Evolutionary conservation across 176 grass and related monocot genomes (phyloP), one percentile per base, ranked within the genome.

Genomic region (Aechmea fasciata): DNA sequence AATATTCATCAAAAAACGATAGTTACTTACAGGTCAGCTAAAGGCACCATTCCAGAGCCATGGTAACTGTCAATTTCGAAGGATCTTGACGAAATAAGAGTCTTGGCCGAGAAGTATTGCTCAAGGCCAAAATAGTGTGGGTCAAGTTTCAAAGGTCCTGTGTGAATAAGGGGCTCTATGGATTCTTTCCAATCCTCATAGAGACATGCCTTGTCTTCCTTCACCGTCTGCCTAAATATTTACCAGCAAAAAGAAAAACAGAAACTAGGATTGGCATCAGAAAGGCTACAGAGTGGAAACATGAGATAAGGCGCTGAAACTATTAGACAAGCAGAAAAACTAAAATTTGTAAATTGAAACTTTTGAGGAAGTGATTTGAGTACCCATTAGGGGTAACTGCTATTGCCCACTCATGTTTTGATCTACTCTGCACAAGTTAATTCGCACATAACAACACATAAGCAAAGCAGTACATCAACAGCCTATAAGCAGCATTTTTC

Each of bases 21-120:
- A 68, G n/a, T 68, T 71, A 87, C 89, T 85, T 90, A 99, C 94
- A 90, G 77, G 74, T 99, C 89, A 53, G 87, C 94, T 72, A 99
- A 64, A 61, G 94, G 94, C 64, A 93, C 94, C 94, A 93, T 99
- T 80, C 94, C 94, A 82, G 23, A 92, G 47, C 89, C 87, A 79
- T 93, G 82, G 66, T 77, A 90, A 55, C 48, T 71, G 68, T 93
- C 89, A 20, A 99, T 93, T 48, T 74, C 49, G 67, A 93, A 99
- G 49, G 89, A 86, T 78, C 94, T 88, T 65, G 94, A 93, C 15
- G 94, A 93, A 67, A 99, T 70, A 77, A 93, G 84, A 57, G 81
- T 93, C 29, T 90, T 99, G 53, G 89, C 84, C 9, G 79, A 85
- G 72, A 99, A 90, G 78, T 87, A 99, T 66, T 88, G 88, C 71